phyloP scores from a whole-genome alignment of 192 early-diverging fungal species.

The Umbelopsis sp. region DNA sequence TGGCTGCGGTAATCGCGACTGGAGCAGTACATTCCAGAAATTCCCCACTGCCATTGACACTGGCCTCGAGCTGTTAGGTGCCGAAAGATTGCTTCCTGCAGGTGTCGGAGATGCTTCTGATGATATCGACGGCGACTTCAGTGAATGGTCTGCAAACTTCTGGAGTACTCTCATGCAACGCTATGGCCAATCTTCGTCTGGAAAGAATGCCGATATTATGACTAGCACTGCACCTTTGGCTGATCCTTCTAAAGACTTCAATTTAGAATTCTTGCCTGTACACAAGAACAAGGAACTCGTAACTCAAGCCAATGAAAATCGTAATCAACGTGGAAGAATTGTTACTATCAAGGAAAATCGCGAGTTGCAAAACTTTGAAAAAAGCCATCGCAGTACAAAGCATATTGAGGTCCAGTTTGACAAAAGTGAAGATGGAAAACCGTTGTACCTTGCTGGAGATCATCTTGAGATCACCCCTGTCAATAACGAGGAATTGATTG shows the following conservation, averaged over 20 bases:
- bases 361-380: constrained; percentile 44
- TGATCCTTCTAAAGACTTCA: constrained; percentile 18
- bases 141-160: constrained; percentile 21
- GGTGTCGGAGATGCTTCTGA: constrained; percentile 52
- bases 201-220: neutral
- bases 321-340: constrained; percentile 11
- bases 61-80: constrained; percentile 52
- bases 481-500: constrained; percentile 44
- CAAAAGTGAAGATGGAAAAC: constrained; percentile 22
- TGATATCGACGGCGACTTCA: constrained; percentile 41
- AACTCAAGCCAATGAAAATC: neutral
- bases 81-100: constrained; percentile 35
- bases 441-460: constrained; percentile 50
- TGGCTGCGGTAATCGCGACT: constrained; percentile 61
- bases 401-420: constrained; percentile 38
- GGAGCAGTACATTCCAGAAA: constrained; percentile 54
- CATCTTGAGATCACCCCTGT: constrained; percentile 54
- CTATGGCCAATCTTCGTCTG: constrained; percentile 21
- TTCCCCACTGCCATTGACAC: constrained; percentile 53
- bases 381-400: constrained; percentile 43
- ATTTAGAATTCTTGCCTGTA: constrained; percentile 11
- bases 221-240: neutral
- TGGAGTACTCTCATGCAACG: constrained; percentile 22
- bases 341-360: constrained; percentile 33
- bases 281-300: neutral